These are phyloP conservation scores for Aphanocladium album DNA, from an alignment of 2,329 filamentous ascomycete genomes.

Conservation along the genomic window DNA sequence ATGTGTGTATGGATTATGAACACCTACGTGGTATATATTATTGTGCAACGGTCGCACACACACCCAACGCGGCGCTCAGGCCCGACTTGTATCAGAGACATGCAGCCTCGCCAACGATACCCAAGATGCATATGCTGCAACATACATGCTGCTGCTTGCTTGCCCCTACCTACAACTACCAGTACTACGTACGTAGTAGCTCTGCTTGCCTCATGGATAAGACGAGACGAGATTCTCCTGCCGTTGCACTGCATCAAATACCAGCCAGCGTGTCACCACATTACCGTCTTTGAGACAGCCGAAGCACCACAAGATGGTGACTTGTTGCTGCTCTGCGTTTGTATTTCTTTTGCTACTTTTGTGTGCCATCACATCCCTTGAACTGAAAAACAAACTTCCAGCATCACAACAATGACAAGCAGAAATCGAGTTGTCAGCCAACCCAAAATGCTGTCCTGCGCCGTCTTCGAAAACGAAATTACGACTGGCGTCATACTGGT, in stretches of 20 bases:
- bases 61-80: slow-evolving; percentile 1
- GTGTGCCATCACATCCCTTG: background rate
- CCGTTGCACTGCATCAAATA: slow-evolving; percentile 5
- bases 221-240: background rate
- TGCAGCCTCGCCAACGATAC: background rate
- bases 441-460: background rate
- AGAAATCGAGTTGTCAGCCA: background rate
- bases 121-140: background rate
- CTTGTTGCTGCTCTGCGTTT: background rate
- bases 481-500: slow-evolving; percentile 13
- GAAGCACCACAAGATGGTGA: background rate
- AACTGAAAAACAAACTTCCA: background rate
- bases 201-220: background rate
- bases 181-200: background rate
- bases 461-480: slow-evolving; percentile 3
- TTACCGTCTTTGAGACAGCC: background rate
- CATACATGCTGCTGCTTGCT: background rate
- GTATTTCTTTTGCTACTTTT: background rate
- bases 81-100: slow-evolving; percentile 8
- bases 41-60: background rate
- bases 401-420: background rate
- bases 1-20: background rate
- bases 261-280: background rate
- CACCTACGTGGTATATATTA: background rate
- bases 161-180: background rate